Conservation (phyloP, 2,329 filamentous ascomycete genomes). For the Penicillium rolfsii region DNA sequence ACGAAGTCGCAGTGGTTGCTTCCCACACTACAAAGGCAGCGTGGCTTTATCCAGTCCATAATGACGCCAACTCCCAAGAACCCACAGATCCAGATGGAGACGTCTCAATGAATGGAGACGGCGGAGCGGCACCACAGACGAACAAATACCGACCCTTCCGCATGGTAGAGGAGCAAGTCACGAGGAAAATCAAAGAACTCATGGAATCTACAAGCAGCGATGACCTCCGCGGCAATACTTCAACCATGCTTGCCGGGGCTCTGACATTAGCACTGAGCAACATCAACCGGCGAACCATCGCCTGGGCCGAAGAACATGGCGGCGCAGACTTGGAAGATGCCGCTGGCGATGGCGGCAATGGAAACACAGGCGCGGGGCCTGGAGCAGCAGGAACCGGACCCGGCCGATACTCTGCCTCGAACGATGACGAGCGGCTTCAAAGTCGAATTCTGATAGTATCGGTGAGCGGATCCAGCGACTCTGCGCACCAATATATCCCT, state of each 20-base stretch:
- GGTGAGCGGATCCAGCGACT: conserved; percentile 84
- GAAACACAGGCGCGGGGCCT: conserved; percentile 37
- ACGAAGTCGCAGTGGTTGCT: conserved; percentile 89
- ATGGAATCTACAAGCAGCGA: conserved; percentile 67
- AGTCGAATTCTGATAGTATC: conserved; percentile 87
- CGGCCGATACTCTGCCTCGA: conserved; percentile 28
- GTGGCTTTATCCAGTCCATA: conserved; percentile 78
- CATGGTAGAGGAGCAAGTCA: conserved; percentile 78
- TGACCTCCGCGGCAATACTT: conserved; percentile 65
- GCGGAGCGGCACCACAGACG: conserved; percentile 51
- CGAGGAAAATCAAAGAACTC: conserved; percentile 73
- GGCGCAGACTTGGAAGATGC: conserved; percentile 43
- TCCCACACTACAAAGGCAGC: conserved; percentile 83
- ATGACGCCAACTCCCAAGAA: conserved; percentile 17
- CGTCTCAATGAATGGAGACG: conserved; percentile 59
- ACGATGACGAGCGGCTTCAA: conserved; percentile 57
- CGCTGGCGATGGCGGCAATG: conserved; percentile 37
- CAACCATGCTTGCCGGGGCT: conserved; percentile 87
- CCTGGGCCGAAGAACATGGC: conserved; percentile 62
- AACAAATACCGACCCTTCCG: conserved; percentile 96
- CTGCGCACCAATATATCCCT: conserved; percentile 89
- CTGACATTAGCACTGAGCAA: conserved; percentile 86
- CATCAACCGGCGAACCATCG: conserved; percentile 79
- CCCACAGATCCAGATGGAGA: conserved; percentile 51
- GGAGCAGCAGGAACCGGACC: conserved; percentile 31